A percentile compares a stretch with the other conserved stretches of the same genome.
Conservation (phyloP, 2,329 filamentous ascomycete genomes). For the Sporothrix mexicana region DNA sequence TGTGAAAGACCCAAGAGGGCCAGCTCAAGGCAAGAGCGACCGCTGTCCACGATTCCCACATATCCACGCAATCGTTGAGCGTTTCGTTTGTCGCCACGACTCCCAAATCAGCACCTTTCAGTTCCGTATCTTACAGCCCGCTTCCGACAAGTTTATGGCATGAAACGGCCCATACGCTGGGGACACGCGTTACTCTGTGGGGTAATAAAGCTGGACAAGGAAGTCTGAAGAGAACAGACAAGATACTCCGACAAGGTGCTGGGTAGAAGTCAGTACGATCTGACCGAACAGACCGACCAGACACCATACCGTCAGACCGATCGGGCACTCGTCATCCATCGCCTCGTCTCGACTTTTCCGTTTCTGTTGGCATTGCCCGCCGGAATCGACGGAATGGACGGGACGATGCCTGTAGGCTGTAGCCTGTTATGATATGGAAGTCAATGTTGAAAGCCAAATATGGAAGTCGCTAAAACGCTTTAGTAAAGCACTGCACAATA, state of each 20-base stretch:
- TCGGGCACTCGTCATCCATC: background rate
- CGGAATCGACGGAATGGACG: slow-evolving; percentile 21
- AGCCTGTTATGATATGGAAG: background rate
- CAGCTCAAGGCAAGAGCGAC: slow-evolving; percentile 1
- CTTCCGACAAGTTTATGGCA: background rate
- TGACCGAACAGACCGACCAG: too few relatives aligned
- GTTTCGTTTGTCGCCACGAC: background rate
- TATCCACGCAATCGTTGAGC: background rate
- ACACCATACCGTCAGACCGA: background rate
- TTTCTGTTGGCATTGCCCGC: slow-evolving; percentile 11
- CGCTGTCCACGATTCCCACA: background rate
- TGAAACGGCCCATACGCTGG: slow-evolving; percentile 14
- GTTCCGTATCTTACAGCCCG: too few relatives aligned
- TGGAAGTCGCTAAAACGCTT: background rate
- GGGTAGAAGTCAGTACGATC: slow-evolving; percentile 2
- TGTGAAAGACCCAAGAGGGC: too few relatives aligned
- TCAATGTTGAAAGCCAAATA: too few relatives aligned
- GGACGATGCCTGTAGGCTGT: background rate
- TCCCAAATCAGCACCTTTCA: background rate
- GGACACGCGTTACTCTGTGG: slow-evolving; percentile 11
- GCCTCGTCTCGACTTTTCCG: background rate
- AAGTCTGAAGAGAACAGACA: too few relatives aligned
- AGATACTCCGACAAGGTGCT: too few relatives aligned
- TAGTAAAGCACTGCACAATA: background rate
- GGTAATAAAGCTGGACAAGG: background rate